phyloP scores from a whole-genome alignment of 2,329 filamentous ascomycete species.

The Drechslerella coelobrocha region DNA sequence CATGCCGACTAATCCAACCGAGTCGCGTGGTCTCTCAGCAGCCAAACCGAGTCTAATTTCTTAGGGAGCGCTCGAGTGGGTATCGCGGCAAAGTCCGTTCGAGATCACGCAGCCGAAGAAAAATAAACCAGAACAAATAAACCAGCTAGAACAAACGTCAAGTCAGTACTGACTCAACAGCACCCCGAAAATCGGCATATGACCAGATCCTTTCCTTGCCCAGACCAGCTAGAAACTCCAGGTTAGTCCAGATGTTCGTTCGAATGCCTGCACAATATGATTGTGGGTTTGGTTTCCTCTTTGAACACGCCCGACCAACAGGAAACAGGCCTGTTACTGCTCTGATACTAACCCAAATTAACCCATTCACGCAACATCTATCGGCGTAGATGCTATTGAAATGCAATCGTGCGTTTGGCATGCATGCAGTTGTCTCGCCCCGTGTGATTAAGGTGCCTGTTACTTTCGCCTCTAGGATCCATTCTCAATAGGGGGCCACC shows the following conservation, averaged over 20 bases:
- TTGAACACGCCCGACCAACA: neutral
- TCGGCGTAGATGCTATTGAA: too few species aligned
- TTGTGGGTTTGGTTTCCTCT: neutral
- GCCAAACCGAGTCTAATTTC: neutral
- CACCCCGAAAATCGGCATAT: conserved; percentile 16
- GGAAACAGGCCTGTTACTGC: conserved; percentile 2
- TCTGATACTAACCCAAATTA: neutral
- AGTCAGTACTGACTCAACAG: neutral
- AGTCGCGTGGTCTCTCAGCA: conserved; percentile 37
- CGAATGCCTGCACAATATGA: too few species aligned
- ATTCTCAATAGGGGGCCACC: too few species aligned
- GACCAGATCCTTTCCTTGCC: conserved; percentile 23
- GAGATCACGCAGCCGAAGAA: neutral
- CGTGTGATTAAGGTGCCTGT: too few species aligned
- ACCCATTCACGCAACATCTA: neutral
- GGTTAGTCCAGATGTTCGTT: neutral
- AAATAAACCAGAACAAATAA: neutral
- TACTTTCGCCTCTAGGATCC: too few species aligned
- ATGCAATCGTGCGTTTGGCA: neutral
- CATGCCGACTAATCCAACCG: conserved; percentile 26
- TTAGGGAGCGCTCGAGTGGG: neutral
- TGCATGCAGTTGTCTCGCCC: conserved; percentile 1
- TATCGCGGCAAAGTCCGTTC: neutral
- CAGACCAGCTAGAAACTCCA: neutral
- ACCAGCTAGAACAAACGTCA: neutral